Conservation (phyloP, 768 basidiomycete genomes). For the Strobilomyces dryophilus region DNA sequence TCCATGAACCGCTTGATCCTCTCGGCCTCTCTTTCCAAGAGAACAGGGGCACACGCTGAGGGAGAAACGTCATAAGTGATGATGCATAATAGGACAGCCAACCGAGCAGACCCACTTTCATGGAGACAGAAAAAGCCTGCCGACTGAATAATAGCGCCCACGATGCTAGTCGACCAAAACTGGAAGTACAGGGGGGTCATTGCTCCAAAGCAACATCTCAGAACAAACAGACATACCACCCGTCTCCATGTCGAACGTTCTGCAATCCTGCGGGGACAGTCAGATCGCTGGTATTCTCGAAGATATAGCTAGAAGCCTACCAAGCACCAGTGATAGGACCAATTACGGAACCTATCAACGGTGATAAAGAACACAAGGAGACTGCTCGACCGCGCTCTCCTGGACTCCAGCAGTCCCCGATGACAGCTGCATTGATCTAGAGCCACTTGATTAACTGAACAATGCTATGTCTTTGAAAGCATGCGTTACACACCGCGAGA, state of each 20-base stretch:
- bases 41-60: slow-evolving; percentile 28
- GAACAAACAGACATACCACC: slow-evolving; percentile 44
- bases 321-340: slow-evolving; percentile 65
- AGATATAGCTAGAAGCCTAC: slow-evolving; percentile 24
- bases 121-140: slow-evolving; percentile 52
- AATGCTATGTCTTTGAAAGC: background rate
- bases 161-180: slow-evolving; percentile 67
- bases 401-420: slow-evolving; percentile 55
- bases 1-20: slow-evolving; percentile 43
- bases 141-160: slow-evolving; percentile 50
- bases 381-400: slow-evolving; percentile 64
- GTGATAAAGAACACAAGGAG: slow-evolving; percentile 61
- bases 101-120: slow-evolving; percentile 48
- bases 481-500: slow-evolving; percentile 35
- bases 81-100: background rate
- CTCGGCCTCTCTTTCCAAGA: slow-evolving; percentile 50
- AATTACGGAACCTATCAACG: slow-evolving; percentile 60
- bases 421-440: slow-evolving; percentile 61
- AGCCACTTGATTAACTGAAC: background rate
- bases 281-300: background rate
- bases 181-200: slow-evolving; percentile 15
- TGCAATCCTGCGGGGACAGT: slow-evolving; percentile 39
- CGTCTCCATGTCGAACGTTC: slow-evolving; percentile 60
- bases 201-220: background rate
- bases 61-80: background rate